Evolutionary conservation across 208 protist species (phyloP), one percentile per base, ranked within the genome.

Genomic region (Porcisia deanei): DNA sequence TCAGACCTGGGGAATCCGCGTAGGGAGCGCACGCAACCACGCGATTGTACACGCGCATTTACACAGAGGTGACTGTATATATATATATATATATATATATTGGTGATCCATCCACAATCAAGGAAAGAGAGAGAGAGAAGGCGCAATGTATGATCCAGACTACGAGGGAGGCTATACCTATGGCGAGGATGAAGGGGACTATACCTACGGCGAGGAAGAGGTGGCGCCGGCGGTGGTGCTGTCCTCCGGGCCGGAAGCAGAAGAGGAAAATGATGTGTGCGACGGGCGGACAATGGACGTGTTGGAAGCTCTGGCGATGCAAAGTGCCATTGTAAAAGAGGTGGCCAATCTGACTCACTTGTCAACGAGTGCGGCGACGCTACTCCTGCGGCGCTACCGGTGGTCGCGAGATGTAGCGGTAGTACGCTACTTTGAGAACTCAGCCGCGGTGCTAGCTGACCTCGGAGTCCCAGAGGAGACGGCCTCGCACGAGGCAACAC

Each of bases 341-440:
- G 73, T 78, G 41, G 58, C 39, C 1, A 70, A 64, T 7, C 47
- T 82, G 14, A 82, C 78, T 1, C 77, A 52, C 25, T 54, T 82
- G 14, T 82, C 78, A 5, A 9, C 73, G 20, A 69, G 34, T 34
- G 49, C 65, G 1, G 78, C 78, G 0, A 57, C 78, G 3, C 73
- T 82, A 37, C 60, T 82, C 2, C 60, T 82, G 20, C 20, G 25
- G 0, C 34, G 67, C 16, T 82, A 41, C 30, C 55, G 63, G 52
- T 82, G 78, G 78, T 77, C 73, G 30, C 52, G 66, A 37, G 73
- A 82, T 0, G 68, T 74, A 3, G 78, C 78, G 16, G 67, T 78
- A 14, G 78, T 78, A 70, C 73, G 73, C 18, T 82, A 82, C 73
- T 77, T 78, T 41, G 78, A 71, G 6, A 53, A 78, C 39, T 41